Percentiles rank a stretch among this genome's conserved stretches.
Evolutionary conservation across 2,329 filamentous ascomycete species (phyloP).

Genomic region (Macroventuria anomochaeta): DNA sequence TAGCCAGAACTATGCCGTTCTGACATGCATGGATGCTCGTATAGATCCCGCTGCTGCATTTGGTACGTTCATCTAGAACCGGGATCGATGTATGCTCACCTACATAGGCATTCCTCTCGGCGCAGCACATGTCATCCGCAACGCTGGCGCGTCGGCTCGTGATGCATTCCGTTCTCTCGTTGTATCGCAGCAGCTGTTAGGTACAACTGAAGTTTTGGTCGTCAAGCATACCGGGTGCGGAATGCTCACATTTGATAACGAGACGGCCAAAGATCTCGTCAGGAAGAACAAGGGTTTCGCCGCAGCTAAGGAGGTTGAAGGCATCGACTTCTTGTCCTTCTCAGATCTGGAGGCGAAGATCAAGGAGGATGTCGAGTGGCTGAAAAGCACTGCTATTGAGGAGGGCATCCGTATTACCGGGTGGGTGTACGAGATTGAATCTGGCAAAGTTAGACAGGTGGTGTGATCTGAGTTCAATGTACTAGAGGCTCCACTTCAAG

Average conservation of each 20-base stretch:
- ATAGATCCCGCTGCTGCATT: slow-evolving; percentile 71
- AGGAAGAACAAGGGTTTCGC: slow-evolving; percentile 64
- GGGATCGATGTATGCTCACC: not conserved
- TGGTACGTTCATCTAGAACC: slow-evolving; percentile 34
- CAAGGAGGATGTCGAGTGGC: slow-evolving; percentile 67
- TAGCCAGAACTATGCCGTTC: slow-evolving; percentile 69
- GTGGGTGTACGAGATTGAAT: slow-evolving; percentile 81
- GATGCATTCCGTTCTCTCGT: slow-evolving; percentile 77
- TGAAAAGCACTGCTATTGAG: slow-evolving; percentile 67
- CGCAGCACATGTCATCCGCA: slow-evolving; percentile 80
- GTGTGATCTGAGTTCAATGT: slow-evolving; percentile 24
- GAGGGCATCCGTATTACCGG: slow-evolving; percentile 68
- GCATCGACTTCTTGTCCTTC: slow-evolving; percentile 71
- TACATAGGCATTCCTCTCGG: slow-evolving; percentile 67
- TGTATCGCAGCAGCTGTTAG: slow-evolving; percentile 80
- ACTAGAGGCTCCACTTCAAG: no score
- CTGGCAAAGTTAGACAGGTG: slow-evolving; percentile 65
- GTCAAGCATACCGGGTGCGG: slow-evolving; percentile 79
- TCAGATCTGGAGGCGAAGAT: slow-evolving; percentile 63
- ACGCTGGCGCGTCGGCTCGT: slow-evolving; percentile 65
- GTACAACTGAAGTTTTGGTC: slow-evolving; percentile 75
- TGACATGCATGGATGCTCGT: slow-evolving; percentile 85
- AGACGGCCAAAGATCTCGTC: slow-evolving; percentile 62
- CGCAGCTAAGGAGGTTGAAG: slow-evolving; percentile 54
- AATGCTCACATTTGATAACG: slow-evolving; percentile 72